Base-by-base conservation (phyloP, 129 eudicot species). In the Deinandra increscens region DNA sequence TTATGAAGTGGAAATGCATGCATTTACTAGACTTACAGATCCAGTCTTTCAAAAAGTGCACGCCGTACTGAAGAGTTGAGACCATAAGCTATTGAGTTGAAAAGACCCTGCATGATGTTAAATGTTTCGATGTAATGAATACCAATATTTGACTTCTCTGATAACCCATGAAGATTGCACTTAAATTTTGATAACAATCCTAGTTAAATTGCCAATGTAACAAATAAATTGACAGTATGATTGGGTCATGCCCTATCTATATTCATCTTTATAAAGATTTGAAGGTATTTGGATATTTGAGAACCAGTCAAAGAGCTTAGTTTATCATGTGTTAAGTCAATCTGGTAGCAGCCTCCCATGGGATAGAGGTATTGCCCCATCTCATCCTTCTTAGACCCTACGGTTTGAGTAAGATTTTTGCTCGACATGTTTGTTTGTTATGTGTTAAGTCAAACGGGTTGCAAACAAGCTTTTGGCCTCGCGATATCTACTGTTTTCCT, bases 21-120 rank as follows among this genome's bases (percentile, higher is more conserved):
- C 13, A 8, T 59, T 59, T 19, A 7, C 62, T 10, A 20, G 62
- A 88, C 98, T 89, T 86, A 93, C 98, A 86, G 78, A 83, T 93
- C 95, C 71, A 92, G 80, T 84, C 91, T 82, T 66, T 92, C 95
- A 59, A 68, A 80, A 41, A 92, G 83, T 31, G 88, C 89, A 31
- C 96, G 84, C 4, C 96, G 82, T 43, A 92, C 98, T 9, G 97
- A 88, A 60, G 96, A 84, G 80, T 92, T 92, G 49, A 93, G 96
- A 60, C 98, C 98, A 46, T 93, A 93, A 51, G 98, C 96, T 56
- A 93, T 89, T 42, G 98, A 93, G 84, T 86, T 93, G 70, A 93
- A 89, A 36, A 93, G 87, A 77, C 96, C 96, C 96, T 93, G 69
- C 60, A 76, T 77, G 46, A 63, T 60, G 38, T 69, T 43, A 75